These are phyloP conservation scores for Oldenlandia corymbosa DNA, from an alignment of 257 asterid species.

Conservation along the genomic window DNA sequence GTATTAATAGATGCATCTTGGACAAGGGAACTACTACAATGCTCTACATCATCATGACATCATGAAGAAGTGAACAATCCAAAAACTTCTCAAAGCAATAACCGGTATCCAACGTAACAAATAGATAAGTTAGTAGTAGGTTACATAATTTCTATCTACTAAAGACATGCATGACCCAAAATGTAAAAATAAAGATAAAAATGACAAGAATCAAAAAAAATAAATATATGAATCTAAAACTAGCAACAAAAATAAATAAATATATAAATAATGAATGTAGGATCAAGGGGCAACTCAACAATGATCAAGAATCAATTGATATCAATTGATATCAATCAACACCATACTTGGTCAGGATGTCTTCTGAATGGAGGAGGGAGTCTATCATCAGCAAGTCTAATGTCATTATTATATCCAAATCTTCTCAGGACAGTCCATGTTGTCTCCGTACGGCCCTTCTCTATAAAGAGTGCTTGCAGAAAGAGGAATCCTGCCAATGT, in stretches of 20 bases:
- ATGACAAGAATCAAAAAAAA: not conserved
- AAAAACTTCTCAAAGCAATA: not conserved
- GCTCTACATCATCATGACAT: not conserved
- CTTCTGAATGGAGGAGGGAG: slow-evolving; percentile 60
- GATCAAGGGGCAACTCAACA: no score
- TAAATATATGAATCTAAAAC: not conserved
- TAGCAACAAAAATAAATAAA: not conserved
- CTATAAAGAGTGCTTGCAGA: slow-evolving; percentile 90
- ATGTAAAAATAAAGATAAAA: no score
- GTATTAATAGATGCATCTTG: not conserved
- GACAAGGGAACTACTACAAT: not conserved
- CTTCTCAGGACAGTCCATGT: slow-evolving; percentile 86
- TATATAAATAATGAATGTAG: no score
- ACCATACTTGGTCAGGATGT: slow-evolving; percentile 94
- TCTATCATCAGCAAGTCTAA: slow-evolving; percentile 67
- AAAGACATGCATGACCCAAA: no score
- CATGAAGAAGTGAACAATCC: not conserved
- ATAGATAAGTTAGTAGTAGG: not conserved
- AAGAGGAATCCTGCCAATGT: slow-evolving; percentile 83
- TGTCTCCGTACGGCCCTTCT: slow-evolving; percentile 86
- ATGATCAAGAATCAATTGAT: not conserved
- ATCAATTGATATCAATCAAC: no score
- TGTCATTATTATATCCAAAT: slow-evolving; percentile 83
- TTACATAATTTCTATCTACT: no score
- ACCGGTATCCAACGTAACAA: not conserved